phyloP scores from a whole-genome alignment of 805 yeast species.

The Candida boleticola region DNA sequence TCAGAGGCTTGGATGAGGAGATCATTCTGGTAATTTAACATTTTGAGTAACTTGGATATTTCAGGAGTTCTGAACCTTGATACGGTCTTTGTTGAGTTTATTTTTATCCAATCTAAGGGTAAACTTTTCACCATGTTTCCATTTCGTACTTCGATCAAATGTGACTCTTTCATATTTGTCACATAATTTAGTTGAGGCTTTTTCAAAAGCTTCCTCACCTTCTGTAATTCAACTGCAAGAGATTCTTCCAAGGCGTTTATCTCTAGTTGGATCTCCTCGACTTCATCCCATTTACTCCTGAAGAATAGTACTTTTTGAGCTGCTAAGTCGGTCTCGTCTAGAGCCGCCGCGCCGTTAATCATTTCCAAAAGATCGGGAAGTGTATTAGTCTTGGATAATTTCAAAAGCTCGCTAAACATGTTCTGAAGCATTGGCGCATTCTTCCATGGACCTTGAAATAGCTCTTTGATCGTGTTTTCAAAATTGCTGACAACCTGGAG shows the following conservation, averaged over 20 bases:
- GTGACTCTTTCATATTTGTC: conserved; percentile 63
- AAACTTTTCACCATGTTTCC: conserved; percentile 49
- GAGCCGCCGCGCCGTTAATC: conserved; percentile 54
- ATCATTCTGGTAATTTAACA: conserved; percentile 61
- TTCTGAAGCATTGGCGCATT: conserved; percentile 32
- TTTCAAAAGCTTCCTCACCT: conserved; percentile 44
- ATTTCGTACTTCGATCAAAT: conserved; percentile 73
- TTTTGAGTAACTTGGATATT: conserved; percentile 48
- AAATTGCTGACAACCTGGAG: conserved; percentile 25
- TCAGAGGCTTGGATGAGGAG: conserved; percentile 46
- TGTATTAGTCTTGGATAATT: conserved; percentile 24
- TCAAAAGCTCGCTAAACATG: conserved; percentile 38
- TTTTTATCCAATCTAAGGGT: conserved; percentile 76
- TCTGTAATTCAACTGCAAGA: conserved; percentile 52
- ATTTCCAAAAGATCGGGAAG: conserved; percentile 39
- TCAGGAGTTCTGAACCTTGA: conserved; percentile 72
- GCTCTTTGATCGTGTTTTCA: conserved; percentile 34
- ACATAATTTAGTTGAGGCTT: conserved; percentile 58
- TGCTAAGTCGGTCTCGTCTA: conserved; percentile 41
- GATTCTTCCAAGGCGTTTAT: conserved; percentile 45
- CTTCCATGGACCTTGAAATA: conserved; percentile 24
- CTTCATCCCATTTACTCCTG: conserved; percentile 40
- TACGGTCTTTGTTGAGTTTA: conserved; percentile 65
- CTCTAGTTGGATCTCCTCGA: conserved; percentile 32
- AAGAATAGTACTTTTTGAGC: conserved; percentile 47